These are phyloP conservation scores for Cystobasidium pallidum DNA, from an alignment of 1,284 basidiomycete genomes.

Conservation along the genomic window DNA sequence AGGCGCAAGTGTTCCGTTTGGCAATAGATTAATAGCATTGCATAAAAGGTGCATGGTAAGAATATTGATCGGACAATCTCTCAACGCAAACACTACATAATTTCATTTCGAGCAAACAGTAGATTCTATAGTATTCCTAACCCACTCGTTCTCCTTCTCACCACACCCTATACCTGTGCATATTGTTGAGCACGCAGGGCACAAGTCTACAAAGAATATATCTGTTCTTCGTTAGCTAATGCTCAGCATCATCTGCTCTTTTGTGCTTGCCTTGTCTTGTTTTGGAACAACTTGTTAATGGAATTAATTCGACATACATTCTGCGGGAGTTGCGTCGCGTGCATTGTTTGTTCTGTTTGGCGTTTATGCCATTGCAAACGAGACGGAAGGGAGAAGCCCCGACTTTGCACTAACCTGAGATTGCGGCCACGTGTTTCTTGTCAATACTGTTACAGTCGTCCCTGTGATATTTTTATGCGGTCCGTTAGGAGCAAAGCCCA, in stretches of 20 bases:
- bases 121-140: slow-evolving; percentile 14
- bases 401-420: no score
- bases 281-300: slow-evolving; percentile 8
- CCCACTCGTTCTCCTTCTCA: not conserved
- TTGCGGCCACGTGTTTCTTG: no score
- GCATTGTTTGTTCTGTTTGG: no score
- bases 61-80: not conserved
- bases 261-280: slow-evolving; percentile 3
- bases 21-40: slow-evolving; percentile 7
- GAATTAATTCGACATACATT: slow-evolving; percentile 14
- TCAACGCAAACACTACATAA: not conserved
- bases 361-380: no score
- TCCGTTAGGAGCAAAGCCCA: no score
- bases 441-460: no score
- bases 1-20: not conserved
- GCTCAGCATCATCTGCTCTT: slow-evolving; percentile 1
- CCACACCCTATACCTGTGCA: slow-evolving; percentile 9
- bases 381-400: no score
- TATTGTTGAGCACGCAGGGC: not conserved
- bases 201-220: not conserved
- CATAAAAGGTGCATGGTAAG: not conserved
- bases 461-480: no score
- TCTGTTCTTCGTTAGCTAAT: not conserved
- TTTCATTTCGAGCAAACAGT: slow-evolving; percentile 11
- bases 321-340: not conserved